Percentiles rank a stretch among this genome's conserved stretches.
Evolutionary conservation across 495 filamentous ascomycete species (phyloP).

Genomic region (Evernia prunastri): DNA sequence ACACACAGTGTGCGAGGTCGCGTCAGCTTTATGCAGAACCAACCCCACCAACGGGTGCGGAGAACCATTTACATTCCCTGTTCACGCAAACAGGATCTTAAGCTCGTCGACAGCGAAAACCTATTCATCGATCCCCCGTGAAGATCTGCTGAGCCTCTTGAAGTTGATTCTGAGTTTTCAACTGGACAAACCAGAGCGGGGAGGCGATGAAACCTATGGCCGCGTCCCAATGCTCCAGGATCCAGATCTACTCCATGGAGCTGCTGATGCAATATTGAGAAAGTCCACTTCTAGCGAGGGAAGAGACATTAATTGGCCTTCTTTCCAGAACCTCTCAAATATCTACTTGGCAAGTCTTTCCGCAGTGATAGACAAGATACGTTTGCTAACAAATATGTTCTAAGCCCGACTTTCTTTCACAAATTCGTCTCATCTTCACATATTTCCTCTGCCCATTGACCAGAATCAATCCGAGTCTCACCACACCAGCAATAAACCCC

Average conservation of each 20-base stretch:
- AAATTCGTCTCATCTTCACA: neutral
- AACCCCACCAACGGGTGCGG: no score
- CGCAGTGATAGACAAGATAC: neutral
- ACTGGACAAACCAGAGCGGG: neutral
- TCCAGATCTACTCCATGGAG: neutral
- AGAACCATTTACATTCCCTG: no score
- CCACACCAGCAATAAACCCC: neutral
- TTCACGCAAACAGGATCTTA: neutral
- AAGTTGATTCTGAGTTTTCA: neutral
- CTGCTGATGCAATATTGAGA: slow-evolving; percentile 1
- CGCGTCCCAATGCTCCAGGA: neutral
- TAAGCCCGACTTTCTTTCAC: neutral
- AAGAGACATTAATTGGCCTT: neutral
- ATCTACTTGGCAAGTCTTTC: neutral
- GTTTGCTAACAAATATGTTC: neutral
- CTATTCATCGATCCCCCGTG: neutral
- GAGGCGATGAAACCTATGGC: neutral
- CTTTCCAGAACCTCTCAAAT: neutral
- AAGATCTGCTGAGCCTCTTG: neutral
- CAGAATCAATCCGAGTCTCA: neutral
- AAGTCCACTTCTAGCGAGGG: neutral
- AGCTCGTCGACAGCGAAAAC: neutral
- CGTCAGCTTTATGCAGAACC: neutral
- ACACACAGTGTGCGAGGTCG: neutral
- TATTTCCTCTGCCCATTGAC: neutral